Evolutionary conservation across 768 basidiomycete genomes (phyloP).

Genomic region (Tylopilus felleus): DNA sequence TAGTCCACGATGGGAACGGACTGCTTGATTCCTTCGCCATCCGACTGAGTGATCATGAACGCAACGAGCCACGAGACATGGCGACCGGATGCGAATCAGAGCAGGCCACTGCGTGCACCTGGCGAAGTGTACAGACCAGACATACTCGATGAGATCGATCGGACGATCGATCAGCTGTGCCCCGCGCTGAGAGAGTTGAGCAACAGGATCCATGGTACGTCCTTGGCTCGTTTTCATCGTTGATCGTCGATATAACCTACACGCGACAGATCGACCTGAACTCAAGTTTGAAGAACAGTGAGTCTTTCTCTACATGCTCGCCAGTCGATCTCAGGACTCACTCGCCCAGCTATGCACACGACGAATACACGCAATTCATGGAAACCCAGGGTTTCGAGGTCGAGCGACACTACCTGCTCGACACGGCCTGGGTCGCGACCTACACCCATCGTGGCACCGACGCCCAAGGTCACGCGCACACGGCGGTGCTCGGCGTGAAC

Average conservation of each 20-base stretch:
- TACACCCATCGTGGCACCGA: slow-evolving; percentile 39
- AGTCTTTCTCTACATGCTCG: slow-evolving; percentile 20
- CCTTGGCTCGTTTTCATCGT: background rate
- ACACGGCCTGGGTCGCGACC: slow-evolving; percentile 73
- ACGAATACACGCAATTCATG: slow-evolving; percentile 66
- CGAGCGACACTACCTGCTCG: slow-evolving; percentile 54
- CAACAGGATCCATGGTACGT: slow-evolving; percentile 65
- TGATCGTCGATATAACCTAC: too few relatives aligned
- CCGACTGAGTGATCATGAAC: background rate
- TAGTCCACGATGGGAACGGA: background rate
- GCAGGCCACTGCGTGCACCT: background rate
- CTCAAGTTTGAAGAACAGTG: slow-evolving; percentile 65
- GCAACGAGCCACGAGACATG: background rate
- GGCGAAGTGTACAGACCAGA: slow-evolving; percentile 50
- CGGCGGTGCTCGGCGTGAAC: slow-evolving; percentile 56
- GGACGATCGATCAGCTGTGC: slow-evolving; percentile 49
- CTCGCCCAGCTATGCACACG: slow-evolving; percentile 52
- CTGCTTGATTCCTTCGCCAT: background rate
- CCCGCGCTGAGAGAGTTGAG: slow-evolving; percentile 57
- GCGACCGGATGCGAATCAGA: slow-evolving; percentile 2
- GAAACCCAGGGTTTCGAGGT: slow-evolving; percentile 62
- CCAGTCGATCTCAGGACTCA: background rate
- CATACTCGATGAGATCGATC: slow-evolving; percentile 58
- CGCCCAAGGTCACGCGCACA: background rate
- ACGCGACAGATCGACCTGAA: slow-evolving; percentile 66